A percentile compares a stretch with the other conserved stretches of the same genome.
Evolutionary conservation across 192 early-diverging fungal species (phyloP).

Genomic region (Spizellomyces punctatus): DNA sequence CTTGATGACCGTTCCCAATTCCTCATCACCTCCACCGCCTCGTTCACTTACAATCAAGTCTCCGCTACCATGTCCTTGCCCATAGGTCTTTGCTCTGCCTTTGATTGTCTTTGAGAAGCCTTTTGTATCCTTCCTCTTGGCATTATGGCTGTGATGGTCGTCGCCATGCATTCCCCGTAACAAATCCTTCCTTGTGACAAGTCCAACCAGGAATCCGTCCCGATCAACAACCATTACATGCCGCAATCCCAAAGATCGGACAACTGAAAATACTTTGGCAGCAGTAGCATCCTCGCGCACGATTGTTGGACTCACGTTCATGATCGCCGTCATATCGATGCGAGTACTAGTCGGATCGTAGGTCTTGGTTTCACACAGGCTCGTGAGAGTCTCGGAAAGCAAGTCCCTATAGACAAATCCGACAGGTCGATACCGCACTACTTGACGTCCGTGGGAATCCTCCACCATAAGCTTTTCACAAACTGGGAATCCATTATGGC

Average conservation of each 20-base stretch:
- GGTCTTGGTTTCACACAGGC: neutral
- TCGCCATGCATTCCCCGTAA: slow-evolving; percentile 19
- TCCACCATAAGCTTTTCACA: slow-evolving; percentile 21
- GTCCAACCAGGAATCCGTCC: slow-evolving; percentile 37
- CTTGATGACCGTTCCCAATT: too few relatives aligned
- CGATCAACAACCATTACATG: slow-evolving; percentile 40
- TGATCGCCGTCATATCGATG: slow-evolving; percentile 15
- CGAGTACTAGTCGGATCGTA: slow-evolving; percentile 7
- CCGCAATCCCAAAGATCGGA: slow-evolving; percentile 39
- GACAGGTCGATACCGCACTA: slow-evolving; percentile 15
- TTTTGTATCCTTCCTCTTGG: too few relatives aligned
- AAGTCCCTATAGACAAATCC: slow-evolving; percentile 9
- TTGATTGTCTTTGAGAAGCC: too few relatives aligned
- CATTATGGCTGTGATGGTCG: neutral
- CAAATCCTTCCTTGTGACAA: slow-evolving; percentile 38
- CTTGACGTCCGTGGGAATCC: neutral
- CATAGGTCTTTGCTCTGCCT: too few relatives aligned
- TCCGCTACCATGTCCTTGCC: too few relatives aligned
- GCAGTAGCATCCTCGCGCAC: slow-evolving; percentile 37
- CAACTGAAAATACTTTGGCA: slow-evolving; percentile 36
- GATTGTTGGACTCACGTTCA: slow-evolving; percentile 30
- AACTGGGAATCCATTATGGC: slow-evolving; percentile 37
- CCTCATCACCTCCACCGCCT: too few relatives aligned
- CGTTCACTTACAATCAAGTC: too few relatives aligned
- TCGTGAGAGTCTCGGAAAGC: neutral